Percentiles rank a stretch among this genome's conserved stretches.
These are phyloP conservation scores for Myriangium duriaei DNA, from an alignment of 2,329 filamentous ascomycete species.

Conservation along the genomic window DNA sequence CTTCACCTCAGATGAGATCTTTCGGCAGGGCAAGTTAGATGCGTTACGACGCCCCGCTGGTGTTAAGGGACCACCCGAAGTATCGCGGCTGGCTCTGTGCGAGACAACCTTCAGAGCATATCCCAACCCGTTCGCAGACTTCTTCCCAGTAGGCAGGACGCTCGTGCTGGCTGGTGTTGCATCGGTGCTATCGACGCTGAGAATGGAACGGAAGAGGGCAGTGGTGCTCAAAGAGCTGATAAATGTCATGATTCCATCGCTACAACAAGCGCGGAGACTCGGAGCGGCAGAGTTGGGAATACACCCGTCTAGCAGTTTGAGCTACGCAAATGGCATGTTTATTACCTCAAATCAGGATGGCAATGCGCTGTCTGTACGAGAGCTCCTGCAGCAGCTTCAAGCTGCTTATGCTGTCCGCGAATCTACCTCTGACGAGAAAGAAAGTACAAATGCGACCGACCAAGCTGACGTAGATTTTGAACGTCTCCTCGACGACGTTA, in stretches of 20 bases:
- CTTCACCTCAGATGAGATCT: background rate
- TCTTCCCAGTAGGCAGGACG: conserved; percentile 64
- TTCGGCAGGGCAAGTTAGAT: conserved; percentile 45
- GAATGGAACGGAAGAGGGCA: conserved; percentile 77
- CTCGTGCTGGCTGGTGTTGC: conserved; percentile 76
- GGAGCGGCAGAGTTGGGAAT: conserved; percentile 94
- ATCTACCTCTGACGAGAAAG: background rate
- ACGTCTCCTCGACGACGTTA: background rate
- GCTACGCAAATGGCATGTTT: conserved; percentile 45
- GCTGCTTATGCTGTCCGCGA: conserved; percentile 11
- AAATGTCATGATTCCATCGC: conserved; percentile 65
- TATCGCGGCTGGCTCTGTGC: conserved; percentile 40
- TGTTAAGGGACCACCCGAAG: conserved; percentile 3
- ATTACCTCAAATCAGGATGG: background rate
- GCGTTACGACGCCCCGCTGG: conserved; percentile 6
- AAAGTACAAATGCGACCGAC: background rate
- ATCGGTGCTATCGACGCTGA: conserved; percentile 67
- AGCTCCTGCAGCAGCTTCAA: conserved; percentile 10
- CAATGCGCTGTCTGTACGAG: background rate
- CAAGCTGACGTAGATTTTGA: conserved; percentile 1
- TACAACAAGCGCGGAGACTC: conserved; percentile 82
- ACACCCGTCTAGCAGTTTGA: conserved; percentile 79
- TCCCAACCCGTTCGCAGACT: conserved; percentile 46
- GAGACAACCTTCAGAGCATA: conserved; percentile 56
- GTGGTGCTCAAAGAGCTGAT: conserved; percentile 81